Evolutionary conservation across 805 yeast species (phyloP), one percentile per base, ranked within the genome.

Genomic region (Hanseniaspora valbyensis): DNA sequence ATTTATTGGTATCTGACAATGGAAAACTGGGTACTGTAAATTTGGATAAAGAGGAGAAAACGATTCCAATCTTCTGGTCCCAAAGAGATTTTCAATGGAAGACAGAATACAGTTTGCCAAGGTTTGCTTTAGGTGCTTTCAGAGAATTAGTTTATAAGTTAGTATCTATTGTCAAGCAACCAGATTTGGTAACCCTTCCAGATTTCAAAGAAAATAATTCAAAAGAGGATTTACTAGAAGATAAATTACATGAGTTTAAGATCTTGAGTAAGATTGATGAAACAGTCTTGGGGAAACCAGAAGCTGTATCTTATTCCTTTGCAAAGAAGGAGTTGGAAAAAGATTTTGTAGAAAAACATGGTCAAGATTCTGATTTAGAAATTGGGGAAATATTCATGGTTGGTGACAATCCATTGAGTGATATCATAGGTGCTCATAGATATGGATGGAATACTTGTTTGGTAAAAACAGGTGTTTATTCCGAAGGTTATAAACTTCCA

Each of bases 321-420:
- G 95, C 95, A 0, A 84, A 82, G 58, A 77, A 77, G 59, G 77
- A 82, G 8, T 69, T 88, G 44, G 34, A 30, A 12, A 22, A 30
- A 8, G 46, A 18, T 18, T 49, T 41, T 30, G 4, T 14, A 13
- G 42, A 36, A 19, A 21, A 28, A 2, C 38, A 41, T 19, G 40
- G 37, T 6, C n/a, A n/a, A 8, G 42, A 74, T 78, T 34, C 37
- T 4, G 24, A 40, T 1, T 16, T 30, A 14, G 46, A 52, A 24
- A 55, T 61, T 8, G 66, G 65, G 12, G 51, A 73, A n/a, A 82
- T 92, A 1, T 89, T 73, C 66, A 92, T 92, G 98, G 86, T 92
- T 32, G 98, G 98, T 26, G 98, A 92, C 66, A 92, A 92, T 64
- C 97, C 96, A 3, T 92, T 81, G 26, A 77, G 88, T 45, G 98